Evolutionary conservation across 2,329 filamentous ascomycete genomes (phyloP).

Genomic region (Xylariaceae sp.): DNA sequence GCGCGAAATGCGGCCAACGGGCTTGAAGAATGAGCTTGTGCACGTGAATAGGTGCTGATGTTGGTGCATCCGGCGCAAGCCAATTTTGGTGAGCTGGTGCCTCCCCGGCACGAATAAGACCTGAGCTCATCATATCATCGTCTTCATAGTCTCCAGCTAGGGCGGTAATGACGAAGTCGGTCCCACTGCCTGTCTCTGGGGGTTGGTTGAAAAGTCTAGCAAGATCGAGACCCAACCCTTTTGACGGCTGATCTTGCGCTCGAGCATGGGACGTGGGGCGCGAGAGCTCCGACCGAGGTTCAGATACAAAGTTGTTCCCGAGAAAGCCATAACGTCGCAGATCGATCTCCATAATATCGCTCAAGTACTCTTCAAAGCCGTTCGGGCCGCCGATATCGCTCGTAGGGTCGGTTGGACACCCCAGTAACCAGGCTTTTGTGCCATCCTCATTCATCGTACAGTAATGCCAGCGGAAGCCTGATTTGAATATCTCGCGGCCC

Average conservation of each 20-base stretch:
- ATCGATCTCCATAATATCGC: conserved; percentile 93
- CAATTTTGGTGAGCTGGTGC: conserved; percentile 56
- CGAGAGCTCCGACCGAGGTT: conserved; percentile 57
- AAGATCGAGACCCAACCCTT: conserved; percentile 82
- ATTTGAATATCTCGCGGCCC: conserved; percentile 89
- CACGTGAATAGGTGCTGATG: conserved; percentile 87
- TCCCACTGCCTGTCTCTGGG: conserved; percentile 82
- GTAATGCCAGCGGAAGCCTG: conserved; percentile 97
- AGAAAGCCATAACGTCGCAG: conserved; percentile 89
- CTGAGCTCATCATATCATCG: conserved; percentile 65
- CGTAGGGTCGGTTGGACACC: conserved; percentile 78
- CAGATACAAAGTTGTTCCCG: conserved; percentile 73
- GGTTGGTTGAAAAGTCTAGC: conserved; percentile 86
- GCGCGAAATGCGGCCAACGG: conserved; percentile 95
- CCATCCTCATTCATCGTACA: conserved; percentile 95
- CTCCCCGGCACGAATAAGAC: conserved; percentile 55
- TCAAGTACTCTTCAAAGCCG: conserved; percentile 87
- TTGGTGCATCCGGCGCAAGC: conserved; percentile 67
- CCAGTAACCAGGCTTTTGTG: conserved; percentile 96
- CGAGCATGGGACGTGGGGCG: conserved; percentile 57
- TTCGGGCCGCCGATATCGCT: conserved; percentile 72
- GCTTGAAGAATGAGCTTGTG: conserved; percentile 94
- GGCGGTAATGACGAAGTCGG: conserved; percentile 91
- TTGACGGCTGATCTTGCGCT: conserved; percentile 61
- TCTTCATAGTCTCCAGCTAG: conserved; percentile 78